phyloP scores from a whole-genome alignment of 768 basidiomycete genomes.

The Mycena filopes region DNA sequence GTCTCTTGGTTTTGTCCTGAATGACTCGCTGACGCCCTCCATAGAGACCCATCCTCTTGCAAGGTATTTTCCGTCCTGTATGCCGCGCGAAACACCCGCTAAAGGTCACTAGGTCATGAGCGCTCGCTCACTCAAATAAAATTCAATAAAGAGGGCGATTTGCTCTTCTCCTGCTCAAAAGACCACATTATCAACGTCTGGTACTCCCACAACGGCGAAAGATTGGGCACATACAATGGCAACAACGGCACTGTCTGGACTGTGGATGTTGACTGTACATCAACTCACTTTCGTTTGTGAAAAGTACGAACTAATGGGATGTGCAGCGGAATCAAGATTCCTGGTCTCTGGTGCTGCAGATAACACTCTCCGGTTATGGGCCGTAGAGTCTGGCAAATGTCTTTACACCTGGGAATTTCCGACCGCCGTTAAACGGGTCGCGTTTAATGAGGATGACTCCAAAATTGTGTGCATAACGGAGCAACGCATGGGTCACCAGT shows the following conservation, averaged over 20 bases:
- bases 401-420: conserved; percentile 97
- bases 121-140: conserved; percentile 97
- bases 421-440: conserved; percentile 96
- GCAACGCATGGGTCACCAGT: conserved; percentile 93
- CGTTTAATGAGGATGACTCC: conserved; percentile 88
- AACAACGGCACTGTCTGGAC: conserved; percentile 99
- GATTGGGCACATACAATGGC: conserved; percentile 95
- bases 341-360: conserved; percentile 94
- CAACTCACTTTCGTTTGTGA: conserved; percentile 27
- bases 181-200: conserved; percentile 96
- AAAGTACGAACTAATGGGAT: neutral
- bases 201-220: conserved; percentile 97
- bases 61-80: conserved; percentile 57
- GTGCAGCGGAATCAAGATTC: conserved; percentile 79
- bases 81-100: neutral
- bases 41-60: conserved; percentile 81
- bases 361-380: conserved; percentile 92
- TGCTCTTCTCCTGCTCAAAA: conserved; percentile 96
- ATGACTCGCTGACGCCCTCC: no score
- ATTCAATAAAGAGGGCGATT: conserved; percentile 96
- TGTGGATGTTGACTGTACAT: conserved; percentile 93
- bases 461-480: conserved; percentile 94
- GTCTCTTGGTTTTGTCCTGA: neutral
- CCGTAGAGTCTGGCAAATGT: conserved; percentile 89
- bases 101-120: conserved; percentile 58